phyloP scores from a whole-genome alignment of 2,329 filamentous ascomycete genomes.

The Paramyrothecium roridum region DNA sequence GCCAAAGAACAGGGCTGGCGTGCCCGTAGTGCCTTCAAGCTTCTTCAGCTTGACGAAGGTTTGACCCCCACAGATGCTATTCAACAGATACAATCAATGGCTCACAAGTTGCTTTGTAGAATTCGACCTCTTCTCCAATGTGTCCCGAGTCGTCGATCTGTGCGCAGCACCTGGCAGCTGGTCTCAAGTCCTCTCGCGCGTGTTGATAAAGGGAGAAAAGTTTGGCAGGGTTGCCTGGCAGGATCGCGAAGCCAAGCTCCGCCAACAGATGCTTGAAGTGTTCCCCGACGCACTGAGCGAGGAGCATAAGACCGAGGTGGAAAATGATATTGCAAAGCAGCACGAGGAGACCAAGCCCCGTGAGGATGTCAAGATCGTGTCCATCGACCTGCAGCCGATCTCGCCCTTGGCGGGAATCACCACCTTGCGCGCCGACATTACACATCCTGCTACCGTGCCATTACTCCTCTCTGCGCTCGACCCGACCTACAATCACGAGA shows the following conservation, averaged over 20 bases:
- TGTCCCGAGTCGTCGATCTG: conserved; percentile 90
- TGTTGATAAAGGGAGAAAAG: conserved; percentile 89
- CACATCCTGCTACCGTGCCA: conserved; percentile 91
- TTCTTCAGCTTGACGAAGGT: conserved; percentile 89
- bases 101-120: conserved; percentile 47
- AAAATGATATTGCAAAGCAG: conserved; percentile 11
- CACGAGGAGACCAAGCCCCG: conserved; percentile 39
- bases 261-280: conserved; percentile 56
- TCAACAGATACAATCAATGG: background rate
- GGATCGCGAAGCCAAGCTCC: conserved; percentile 70
- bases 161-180: conserved; percentile 95
- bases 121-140: conserved; percentile 88
- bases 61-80: conserved; percentile 4
- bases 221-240: conserved; percentile 86
- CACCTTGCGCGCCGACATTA: conserved; percentile 92
- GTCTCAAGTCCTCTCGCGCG: conserved; percentile 93
- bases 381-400: conserved; percentile 95
- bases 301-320: conserved; percentile 12
- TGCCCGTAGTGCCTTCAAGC: conserved; percentile 92
- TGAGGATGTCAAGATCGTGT: conserved; percentile 84
- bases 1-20: conserved; percentile 99
- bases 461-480: conserved; percentile 83
- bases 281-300: conserved; percentile 29
- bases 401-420: conserved; percentile 89
- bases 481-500: conserved; percentile 54